These are phyloP conservation scores for Roridomyces roridus DNA, from an alignment of 768 basidiomycete species.

Conservation along the genomic window DNA sequence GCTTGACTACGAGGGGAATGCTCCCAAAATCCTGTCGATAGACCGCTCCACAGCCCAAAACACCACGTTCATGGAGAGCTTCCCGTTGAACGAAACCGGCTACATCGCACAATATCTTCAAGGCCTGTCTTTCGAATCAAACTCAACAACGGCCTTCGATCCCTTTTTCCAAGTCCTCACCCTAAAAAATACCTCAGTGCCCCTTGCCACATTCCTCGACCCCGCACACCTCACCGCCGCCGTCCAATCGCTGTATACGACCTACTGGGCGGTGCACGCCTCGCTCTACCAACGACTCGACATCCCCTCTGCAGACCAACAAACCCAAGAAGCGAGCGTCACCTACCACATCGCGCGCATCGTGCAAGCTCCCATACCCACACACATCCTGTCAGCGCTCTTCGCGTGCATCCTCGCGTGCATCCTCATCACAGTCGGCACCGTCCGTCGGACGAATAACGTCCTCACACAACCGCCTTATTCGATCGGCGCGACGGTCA, in stretches of 20 bases:
- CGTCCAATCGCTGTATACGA: neutral
- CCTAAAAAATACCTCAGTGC: slow-evolving; percentile 2
- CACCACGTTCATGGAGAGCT: neutral
- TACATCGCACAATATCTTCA: neutral
- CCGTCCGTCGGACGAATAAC: neutral
- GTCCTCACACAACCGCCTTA: slow-evolving; percentile 9
- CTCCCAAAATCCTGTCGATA: neutral
- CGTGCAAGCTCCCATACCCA: slow-evolving; percentile 7
- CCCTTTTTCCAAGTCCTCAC: slow-evolving; percentile 10
- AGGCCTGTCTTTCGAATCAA: neutral
- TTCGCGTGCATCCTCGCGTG: slow-evolving; percentile 1
- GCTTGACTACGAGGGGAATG: neutral
- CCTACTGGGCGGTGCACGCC: slow-evolving; percentile 4
- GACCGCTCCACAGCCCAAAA: neutral
- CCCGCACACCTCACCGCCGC: neutral
- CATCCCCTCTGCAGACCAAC: neutral
- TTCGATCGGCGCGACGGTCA: slow-evolving; percentile 10
- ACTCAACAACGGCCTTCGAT: slow-evolving; percentile 1
- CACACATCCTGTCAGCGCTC: slow-evolving; percentile 5
- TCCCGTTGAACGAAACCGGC: neutral
- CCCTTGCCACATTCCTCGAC: slow-evolving; percentile 6
- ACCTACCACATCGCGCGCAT: neutral
- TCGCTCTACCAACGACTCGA: neutral
- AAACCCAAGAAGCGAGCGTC: neutral
- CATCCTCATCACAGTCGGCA: neutral